Conservation (phyloP, 148 eudicot genomes). For the Rhododendron molle region DNA sequence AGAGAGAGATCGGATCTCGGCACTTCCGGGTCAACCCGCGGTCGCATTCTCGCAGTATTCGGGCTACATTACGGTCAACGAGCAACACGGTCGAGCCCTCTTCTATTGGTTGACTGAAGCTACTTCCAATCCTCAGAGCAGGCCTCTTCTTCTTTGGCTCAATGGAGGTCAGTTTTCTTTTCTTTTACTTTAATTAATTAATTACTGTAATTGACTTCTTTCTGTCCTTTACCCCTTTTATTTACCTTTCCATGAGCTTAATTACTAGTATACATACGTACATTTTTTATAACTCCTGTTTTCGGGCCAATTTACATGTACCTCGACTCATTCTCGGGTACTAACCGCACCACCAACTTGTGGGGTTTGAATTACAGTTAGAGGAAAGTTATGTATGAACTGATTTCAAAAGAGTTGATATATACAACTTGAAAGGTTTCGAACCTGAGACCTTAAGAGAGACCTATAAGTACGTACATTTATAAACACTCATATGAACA, state of each 20-base stretch:
- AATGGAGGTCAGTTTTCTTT: conserved; percentile 44
- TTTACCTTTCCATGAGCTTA: background rate
- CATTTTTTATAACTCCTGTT: background rate
- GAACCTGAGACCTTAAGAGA: too few species aligned
- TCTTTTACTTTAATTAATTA: too few species aligned
- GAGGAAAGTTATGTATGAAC: too few species aligned
- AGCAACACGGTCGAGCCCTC: conserved; percentile 41
- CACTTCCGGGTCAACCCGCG: conserved; percentile 46
- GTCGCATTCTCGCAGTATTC: conserved; percentile 43
- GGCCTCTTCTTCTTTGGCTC: conserved; percentile 58
- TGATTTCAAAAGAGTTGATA: too few species aligned
- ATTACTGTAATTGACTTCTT: too few species aligned
- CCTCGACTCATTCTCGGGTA: too few species aligned
- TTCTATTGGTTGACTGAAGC: conserved; percentile 53
- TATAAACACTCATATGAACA: background rate
- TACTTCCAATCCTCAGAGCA: conserved; percentile 14
- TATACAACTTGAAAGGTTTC: background rate
- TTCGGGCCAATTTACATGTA: too few species aligned
- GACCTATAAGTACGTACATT: too few species aligned
- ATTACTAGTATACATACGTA: background rate
- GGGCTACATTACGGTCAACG: conserved; percentile 43
- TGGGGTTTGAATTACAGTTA: background rate
- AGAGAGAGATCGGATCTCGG: conserved; percentile 33
- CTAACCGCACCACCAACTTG: too few species aligned
- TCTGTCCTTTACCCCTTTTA: background rate